Conservation (phyloP, 257 asterid genomes). For the Capsicum rhomboideum region DNA sequence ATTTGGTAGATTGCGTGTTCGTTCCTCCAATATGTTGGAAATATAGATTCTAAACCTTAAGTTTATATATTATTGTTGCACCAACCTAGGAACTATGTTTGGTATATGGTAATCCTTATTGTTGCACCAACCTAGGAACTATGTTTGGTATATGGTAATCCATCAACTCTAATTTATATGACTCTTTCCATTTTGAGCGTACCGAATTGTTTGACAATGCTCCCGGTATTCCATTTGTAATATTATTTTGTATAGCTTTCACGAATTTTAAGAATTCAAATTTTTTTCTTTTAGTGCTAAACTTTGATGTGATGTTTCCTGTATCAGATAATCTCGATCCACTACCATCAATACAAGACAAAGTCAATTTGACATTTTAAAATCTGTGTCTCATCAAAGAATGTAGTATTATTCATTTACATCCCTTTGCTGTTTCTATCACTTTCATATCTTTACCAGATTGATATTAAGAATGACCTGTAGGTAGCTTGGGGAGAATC, state of each 20-base stretch:
- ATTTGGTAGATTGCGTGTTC: not conserved
- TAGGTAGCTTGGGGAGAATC: slow-evolving; percentile 99
- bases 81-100: not conserved
- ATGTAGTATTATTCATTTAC: not conserved
- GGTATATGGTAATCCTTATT: not conserved
- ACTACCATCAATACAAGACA: not conserved
- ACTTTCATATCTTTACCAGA: slow-evolving; percentile 7
- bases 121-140: not conserved
- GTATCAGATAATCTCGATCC: not conserved
- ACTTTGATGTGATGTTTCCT: not conserved
- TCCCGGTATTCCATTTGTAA: not conserved
- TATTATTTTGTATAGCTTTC: not conserved
- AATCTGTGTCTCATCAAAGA: not conserved
- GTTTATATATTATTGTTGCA: not conserved
- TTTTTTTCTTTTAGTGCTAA: not conserved
- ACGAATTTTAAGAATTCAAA: not conserved
- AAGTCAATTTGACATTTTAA: not conserved
- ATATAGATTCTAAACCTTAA: not conserved
- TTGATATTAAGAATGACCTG: slow-evolving; percentile 29
- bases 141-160: not conserved
- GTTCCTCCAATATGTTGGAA: not conserved
- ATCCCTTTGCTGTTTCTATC: not conserved
- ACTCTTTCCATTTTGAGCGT: not conserved
- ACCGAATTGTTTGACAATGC: not conserved
- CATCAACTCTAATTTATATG: not conserved